Conservation (phyloP, 2,329 filamentous ascomycete species). For the Talaromyces marneffei region DNA sequence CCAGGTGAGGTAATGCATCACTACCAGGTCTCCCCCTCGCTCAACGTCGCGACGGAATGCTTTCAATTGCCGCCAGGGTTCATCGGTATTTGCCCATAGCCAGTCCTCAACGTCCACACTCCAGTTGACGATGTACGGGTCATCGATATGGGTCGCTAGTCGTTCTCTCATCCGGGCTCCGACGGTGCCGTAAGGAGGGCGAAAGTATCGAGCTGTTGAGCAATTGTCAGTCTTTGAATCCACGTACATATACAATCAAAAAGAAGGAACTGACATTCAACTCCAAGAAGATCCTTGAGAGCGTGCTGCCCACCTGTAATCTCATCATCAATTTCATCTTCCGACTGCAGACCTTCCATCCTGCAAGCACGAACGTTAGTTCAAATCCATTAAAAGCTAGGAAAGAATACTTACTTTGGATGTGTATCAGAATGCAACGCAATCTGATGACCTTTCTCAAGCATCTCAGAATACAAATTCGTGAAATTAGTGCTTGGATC, state of each 20-base stretch:
- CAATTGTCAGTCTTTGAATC: slow-evolving; percentile 20
- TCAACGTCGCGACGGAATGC: slow-evolving; percentile 59
- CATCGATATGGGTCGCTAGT: slow-evolving; percentile 48
- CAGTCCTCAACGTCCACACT: slow-evolving; percentile 67
- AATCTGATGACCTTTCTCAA: slow-evolving; percentile 59
- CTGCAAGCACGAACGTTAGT: slow-evolving; percentile 17
- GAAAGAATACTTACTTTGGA: slow-evolving; percentile 45
- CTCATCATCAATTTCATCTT: slow-evolving; percentile 33
- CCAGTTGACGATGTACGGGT: slow-evolving; percentile 61
- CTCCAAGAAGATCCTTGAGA: slow-evolving; percentile 26
- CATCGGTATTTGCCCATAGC: slow-evolving; percentile 57
- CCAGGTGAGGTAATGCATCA: slow-evolving; percentile 64
- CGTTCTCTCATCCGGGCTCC: slow-evolving; percentile 61
- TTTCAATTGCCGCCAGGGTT: slow-evolving; percentile 61
- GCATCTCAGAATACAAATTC: slow-evolving; percentile 59
- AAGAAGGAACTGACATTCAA: slow-evolving; percentile 28
- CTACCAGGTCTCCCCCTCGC: slow-evolving; percentile 59
- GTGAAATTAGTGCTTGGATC: slow-evolving; percentile 57
- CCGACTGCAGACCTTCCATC: slow-evolving; percentile 31
- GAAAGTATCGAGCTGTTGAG: slow-evolving; percentile 52
- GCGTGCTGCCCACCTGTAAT: slow-evolving; percentile 30
- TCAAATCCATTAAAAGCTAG: not conserved
- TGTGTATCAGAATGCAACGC: slow-evolving; percentile 64
- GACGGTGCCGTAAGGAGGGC: slow-evolving; percentile 63
- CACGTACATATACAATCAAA: slow-evolving; percentile 41